Conservation (phyloP, 2,329 filamentous ascomycete genomes). For the Colletotrichum siamense region DNA sequence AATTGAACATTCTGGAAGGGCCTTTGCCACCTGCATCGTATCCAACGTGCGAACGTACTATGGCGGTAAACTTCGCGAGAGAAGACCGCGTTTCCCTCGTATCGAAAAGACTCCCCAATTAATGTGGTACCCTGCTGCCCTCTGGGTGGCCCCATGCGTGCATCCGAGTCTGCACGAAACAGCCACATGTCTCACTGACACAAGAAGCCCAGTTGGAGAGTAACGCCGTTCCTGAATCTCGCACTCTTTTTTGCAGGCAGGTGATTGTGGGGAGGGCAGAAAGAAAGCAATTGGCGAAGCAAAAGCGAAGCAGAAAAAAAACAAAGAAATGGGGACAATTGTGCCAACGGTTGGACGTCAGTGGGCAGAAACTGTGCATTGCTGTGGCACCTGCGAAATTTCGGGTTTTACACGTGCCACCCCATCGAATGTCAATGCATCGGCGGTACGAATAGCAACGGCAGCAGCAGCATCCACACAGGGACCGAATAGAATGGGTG, state of each 20-base stretch:
- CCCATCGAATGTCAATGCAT: background rate
- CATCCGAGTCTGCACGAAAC: conserved; percentile 1
- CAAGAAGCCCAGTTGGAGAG: background rate
- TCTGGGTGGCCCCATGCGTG: background rate
- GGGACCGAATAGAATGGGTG: background rate
- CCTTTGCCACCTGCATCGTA: background rate
- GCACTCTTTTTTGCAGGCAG: background rate
- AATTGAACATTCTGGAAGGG: background rate
- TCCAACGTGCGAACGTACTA: background rate
- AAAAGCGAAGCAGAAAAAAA: background rate
- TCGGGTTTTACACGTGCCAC: background rate
- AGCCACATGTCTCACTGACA: conserved; percentile 13
- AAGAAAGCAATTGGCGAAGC: background rate
- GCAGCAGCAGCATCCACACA: background rate
- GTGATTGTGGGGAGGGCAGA: background rate
- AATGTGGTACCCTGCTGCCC: background rate
- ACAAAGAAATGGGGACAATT: background rate
- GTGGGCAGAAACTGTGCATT: background rate
- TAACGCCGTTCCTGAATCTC: conserved; percentile 5
- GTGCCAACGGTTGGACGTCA: background rate
- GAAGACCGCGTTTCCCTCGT: background rate
- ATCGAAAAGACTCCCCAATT: background rate
- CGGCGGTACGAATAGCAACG: background rate
- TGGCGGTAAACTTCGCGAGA: background rate
- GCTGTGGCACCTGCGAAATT: background rate